Percentiles rank a stretch among this genome's conserved stretches.
Conservation (phyloP, 305 asterid species). For the Fraxinus ornus region DNA sequence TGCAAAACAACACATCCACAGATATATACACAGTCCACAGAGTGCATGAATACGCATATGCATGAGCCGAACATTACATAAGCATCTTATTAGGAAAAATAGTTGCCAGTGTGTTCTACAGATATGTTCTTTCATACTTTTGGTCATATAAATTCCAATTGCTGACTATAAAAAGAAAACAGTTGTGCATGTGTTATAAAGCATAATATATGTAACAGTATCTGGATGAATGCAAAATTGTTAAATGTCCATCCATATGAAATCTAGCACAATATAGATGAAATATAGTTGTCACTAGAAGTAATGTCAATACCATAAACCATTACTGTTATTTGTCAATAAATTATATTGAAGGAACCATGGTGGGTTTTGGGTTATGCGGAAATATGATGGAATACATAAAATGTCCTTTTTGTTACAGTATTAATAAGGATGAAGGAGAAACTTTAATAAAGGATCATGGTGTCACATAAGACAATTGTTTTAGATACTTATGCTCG, state of each 20-base stretch:
- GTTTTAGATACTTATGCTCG: not conserved
- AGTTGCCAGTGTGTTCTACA: not conserved
- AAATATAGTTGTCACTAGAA: not conserved
- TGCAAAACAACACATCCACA: constrained; percentile 18
- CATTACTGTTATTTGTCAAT: not conserved
- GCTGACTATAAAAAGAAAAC: not conserved
- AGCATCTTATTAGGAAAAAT: not conserved
- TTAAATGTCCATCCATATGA: not conserved
- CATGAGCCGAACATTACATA: not conserved
- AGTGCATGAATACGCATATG: constrained; percentile 10
- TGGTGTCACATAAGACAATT: not conserved
- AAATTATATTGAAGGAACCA: not conserved
- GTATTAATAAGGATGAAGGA: not conserved
- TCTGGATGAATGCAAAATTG: not conserved
- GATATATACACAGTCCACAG: constrained; percentile 1
- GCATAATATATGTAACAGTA: not conserved
- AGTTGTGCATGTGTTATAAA: not conserved
- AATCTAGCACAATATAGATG: not conserved
- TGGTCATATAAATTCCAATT: not conserved
- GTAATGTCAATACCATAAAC: not conserved
- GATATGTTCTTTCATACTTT: not conserved
- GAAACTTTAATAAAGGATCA: not conserved
- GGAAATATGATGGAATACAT: not conserved
- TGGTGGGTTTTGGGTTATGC: not conserved
- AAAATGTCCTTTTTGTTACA: not conserved